Evolutionary conservation across 1,139 yeast genomes (phyloP).

Genomic region (Taphrina pruni): DNA sequence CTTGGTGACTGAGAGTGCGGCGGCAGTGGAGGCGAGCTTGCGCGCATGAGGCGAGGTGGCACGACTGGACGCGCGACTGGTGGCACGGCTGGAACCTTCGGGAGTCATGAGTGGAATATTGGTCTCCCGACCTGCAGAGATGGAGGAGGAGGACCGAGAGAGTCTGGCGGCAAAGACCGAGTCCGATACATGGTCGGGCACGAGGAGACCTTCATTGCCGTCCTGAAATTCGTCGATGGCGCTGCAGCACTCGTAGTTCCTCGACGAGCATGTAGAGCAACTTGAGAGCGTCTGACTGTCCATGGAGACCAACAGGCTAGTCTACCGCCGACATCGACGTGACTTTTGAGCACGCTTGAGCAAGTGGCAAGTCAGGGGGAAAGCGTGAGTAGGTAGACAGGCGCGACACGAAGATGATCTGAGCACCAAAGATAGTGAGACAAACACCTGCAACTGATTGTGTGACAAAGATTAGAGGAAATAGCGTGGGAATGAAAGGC

Average conservation of each 20-base stretch:
- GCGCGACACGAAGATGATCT: too few relatives aligned
- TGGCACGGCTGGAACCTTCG: constrained; percentile 12
- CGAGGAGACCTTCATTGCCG: constrained; percentile 38
- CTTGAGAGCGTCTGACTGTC: neutral
- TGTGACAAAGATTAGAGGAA: too few relatives aligned
- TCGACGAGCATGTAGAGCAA: neutral
- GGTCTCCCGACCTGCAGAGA: constrained; percentile 8
- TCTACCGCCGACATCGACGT: too few relatives aligned
- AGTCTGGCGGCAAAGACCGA: constrained; percentile 17
- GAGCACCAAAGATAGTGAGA: too few relatives aligned
- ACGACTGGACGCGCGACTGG: constrained; percentile 18
- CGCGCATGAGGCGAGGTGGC: constrained; percentile 19
- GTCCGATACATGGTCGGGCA: constrained; percentile 24
- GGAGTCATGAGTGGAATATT: constrained; percentile 22
- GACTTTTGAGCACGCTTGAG: too few relatives aligned
- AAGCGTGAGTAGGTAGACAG: too few relatives aligned
- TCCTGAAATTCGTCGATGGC: constrained; percentile 35
- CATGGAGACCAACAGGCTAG: neutral
- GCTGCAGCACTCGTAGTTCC: constrained; percentile 21
- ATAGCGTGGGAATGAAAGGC: too few relatives aligned
- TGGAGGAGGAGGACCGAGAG: neutral
- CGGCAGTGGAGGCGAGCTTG: neutral
- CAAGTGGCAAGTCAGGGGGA: too few relatives aligned
- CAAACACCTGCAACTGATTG: too few relatives aligned
- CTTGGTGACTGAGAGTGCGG: constrained; percentile 7